These are phyloP conservation scores for Paecilomyces sp. DNA, from an alignment of 2,329 filamentous ascomycete species.

Conservation along the genomic window DNA sequence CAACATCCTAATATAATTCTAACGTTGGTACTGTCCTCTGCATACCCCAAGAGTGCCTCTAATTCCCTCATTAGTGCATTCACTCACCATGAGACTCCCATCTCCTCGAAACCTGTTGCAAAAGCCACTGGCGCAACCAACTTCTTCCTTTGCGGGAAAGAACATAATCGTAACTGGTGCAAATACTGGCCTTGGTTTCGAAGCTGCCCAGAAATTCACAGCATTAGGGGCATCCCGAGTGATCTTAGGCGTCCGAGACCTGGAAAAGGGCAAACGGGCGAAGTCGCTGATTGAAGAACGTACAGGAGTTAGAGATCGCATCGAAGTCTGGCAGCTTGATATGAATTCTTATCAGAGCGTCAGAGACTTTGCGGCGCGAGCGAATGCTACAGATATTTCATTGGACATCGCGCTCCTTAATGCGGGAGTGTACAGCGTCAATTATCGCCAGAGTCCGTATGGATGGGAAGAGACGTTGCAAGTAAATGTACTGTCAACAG, in stretches of 20 bases:
- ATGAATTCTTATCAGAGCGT: not conserved
- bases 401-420: not conserved
- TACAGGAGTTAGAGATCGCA: not conserved
- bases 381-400: not conserved
- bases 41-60: too few relatives aligned
- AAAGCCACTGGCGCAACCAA: not conserved
- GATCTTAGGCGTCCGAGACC: not conserved
- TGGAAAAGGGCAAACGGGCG: not conserved
- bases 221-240: not conserved
- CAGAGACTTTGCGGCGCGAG: not conserved
- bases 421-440: not conserved
- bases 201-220: conserved; percentile 34
- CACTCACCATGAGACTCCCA: not conserved
- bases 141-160: not conserved
- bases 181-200: conserved; percentile 53
- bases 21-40: too few relatives aligned
- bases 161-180: conserved; percentile 49
- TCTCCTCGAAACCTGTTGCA: not conserved
- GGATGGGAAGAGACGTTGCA: conserved; percentile 1
- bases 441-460: not conserved
- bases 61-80: too few relatives aligned
- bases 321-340: not conserved
- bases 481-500: conserved; percentile 1
- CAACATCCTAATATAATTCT: too few relatives aligned
- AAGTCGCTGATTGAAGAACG: not conserved